Evolutionary conservation across 1,284 basidiomycete species (phyloP).

Genomic region (Fomitopsis betulina): DNA sequence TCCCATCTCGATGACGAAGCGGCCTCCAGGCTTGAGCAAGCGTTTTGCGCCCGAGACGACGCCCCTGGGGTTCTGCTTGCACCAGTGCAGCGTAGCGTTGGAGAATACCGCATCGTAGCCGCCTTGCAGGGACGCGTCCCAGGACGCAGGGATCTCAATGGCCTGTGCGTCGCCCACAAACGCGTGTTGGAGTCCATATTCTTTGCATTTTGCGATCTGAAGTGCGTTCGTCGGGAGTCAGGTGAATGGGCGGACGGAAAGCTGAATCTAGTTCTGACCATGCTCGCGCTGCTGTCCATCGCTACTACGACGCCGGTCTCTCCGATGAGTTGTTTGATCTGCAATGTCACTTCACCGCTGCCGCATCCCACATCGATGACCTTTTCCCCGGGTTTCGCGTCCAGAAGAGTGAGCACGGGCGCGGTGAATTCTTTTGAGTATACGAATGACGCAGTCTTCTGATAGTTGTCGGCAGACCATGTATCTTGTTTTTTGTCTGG

Average conservation of each 20-base stretch:
- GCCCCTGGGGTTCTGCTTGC: slow-evolving; percentile 63
- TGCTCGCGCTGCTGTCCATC: slow-evolving; percentile 64
- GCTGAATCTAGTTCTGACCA: slow-evolving; percentile 44
- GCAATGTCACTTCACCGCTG: slow-evolving; percentile 68
- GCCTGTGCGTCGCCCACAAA: slow-evolving; percentile 52
- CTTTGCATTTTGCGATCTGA: slow-evolving; percentile 55
- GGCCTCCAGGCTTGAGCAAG: slow-evolving; percentile 63
- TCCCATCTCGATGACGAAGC: slow-evolving; percentile 75
- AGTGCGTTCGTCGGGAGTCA: neutral
- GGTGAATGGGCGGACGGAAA: neutral
- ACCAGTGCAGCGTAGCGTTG: slow-evolving; percentile 83
- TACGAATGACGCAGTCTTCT: slow-evolving; percentile 61
- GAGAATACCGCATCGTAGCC: slow-evolving; percentile 68
- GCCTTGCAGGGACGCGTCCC: slow-evolving; percentile 13
- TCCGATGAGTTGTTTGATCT: slow-evolving; percentile 52
- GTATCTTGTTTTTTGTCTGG: slow-evolving; percentile 7
- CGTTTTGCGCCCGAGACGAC: slow-evolving; percentile 58
- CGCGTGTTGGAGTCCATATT: slow-evolving; percentile 41
- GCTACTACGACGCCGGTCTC: slow-evolving; percentile 56
- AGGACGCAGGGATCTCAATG: slow-evolving; percentile 30
- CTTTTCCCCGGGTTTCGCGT: slow-evolving; percentile 56
- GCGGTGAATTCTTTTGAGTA: slow-evolving; percentile 65
- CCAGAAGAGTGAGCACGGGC: slow-evolving; percentile 60
- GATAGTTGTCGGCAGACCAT: slow-evolving; percentile 55
- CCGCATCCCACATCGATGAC: slow-evolving; percentile 84